Evolutionary conservation across 352 stramenopile genomes (phyloP), one percentile per base, ranked within the genome.

Genomic region (Phytopythium vexans): DNA sequence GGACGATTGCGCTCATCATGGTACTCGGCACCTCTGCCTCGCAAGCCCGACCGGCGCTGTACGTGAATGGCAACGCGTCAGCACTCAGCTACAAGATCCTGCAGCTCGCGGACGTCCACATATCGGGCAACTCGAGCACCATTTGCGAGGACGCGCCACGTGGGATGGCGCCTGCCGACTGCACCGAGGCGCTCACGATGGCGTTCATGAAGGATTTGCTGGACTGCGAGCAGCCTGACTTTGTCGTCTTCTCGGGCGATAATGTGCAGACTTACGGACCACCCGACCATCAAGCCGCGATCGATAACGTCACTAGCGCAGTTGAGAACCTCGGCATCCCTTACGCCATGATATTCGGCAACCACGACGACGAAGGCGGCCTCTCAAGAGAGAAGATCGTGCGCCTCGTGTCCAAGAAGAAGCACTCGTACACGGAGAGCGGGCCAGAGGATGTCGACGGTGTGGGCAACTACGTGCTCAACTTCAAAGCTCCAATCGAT

Each of bases 51-150:
- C 21, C 21, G 21, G 21, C 21, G 21, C 21, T 27, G 21, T 27
- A 27, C 21, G 21, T 27, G 21, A 56, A 15, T 8, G 44, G 8
- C 42, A 49, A 42, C 36, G 40, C 49, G 8, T 69, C 63, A 27
- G 49, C 60, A 10, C 55, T 88, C 1, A 47, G 69, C 9, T 85
- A 82, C 58, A 81, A 80, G 66, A 69, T 91, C 36, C 58, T 91
- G 11, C 80, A 91, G 64, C 58, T 91, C 43, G 75, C 80, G 0
- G 80, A 91, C 56, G 62, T 88, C 42, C 80, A 91, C 46, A 70
- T 75, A 45, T 76, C 75, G 1, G 80, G 77, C 45, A 45, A 68
- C 68, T 55, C 62, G 33, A 42, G 61, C 55, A 52, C 67, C 16
- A 8, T 12, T 4, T 90, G 79, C 44, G 58, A 51, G 0, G 55